phyloP scores from a whole-genome alignment of 306 rosid genomes.

The Lathyrus tuberosus region DNA sequence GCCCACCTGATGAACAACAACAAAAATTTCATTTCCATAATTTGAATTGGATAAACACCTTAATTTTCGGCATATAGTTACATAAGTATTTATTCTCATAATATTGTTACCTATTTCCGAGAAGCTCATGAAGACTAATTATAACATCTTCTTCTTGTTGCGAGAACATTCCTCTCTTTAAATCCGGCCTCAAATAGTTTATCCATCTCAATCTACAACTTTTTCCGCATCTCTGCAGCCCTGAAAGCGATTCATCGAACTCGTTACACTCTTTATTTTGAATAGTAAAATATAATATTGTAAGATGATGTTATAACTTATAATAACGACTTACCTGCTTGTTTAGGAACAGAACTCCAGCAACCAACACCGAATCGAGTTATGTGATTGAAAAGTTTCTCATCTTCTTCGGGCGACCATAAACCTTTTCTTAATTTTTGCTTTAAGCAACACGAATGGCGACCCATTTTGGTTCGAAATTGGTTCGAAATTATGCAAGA shows the following conservation, averaged over 20 bases:
- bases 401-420: constrained; percentile 98
- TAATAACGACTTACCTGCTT: constrained; percentile 53
- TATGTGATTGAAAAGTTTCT: constrained; percentile 88
- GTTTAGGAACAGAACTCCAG: constrained; percentile 97
- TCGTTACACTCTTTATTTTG: not conserved
- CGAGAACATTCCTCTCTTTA: constrained; percentile 88
- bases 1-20: constrained; percentile 71
- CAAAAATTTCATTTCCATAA: not conserved
- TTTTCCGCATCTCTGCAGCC: constrained; percentile 90
- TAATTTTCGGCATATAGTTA: no score
- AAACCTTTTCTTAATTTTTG: constrained; percentile 85
- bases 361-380: constrained; percentile 89
- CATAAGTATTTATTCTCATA: no score
- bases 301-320: not conserved
- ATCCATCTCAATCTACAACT: constrained; percentile 96
- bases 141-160: constrained; percentile 88
- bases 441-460: constrained; percentile 81
- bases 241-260: constrained; percentile 49
- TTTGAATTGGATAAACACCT: no score
- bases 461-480: constrained; percentile 57
- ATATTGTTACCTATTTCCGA: constrained; percentile 74
- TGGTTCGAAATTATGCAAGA: constrained; percentile 15
- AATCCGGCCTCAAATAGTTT: constrained; percentile 89
- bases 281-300: not conserved
- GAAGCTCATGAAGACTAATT: constrained; percentile 76